A percentile compares a stretch with the other conserved stretches of the same genome.
Evolutionary conservation across 2,329 filamentous ascomycete species (phyloP).

Genomic region (Colletotrichum echinochloae): DNA sequence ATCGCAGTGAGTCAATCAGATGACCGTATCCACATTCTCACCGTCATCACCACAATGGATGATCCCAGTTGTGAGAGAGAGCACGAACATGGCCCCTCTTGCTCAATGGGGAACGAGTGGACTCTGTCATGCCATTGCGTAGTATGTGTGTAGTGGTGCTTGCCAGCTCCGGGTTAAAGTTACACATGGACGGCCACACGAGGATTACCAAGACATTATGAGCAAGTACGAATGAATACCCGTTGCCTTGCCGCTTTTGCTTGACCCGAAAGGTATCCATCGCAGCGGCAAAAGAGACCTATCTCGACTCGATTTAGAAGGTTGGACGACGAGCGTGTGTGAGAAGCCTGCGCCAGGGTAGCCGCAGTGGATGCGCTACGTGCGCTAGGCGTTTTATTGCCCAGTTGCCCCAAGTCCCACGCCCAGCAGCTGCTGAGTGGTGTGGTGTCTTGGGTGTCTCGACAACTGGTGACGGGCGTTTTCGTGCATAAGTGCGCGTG

Average conservation of each 20-base stretch:
- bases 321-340: conserved; percentile 37
- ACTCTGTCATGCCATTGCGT: neutral
- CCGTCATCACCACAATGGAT: conserved; percentile 1
- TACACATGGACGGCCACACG: neutral
- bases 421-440: neutral
- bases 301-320: conserved; percentile 33
- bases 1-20: conserved; percentile 4
- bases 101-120: conserved; percentile 1
- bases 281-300: conserved; percentile 31
- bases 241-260: neutral
- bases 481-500: neutral
- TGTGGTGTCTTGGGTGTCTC: conserved; percentile 16
- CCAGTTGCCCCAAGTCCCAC: conserved; percentile 10
- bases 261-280: conserved; percentile 13
- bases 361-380: conserved; percentile 36
- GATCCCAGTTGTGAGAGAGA: neutral
- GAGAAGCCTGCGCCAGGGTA: conserved; percentile 33
- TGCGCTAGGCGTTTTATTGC: conserved; percentile 38
- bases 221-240: neutral
- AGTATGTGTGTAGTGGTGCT: neutral
- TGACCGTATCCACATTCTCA: conserved; percentile 7
- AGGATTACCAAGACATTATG: conserved; percentile 1
- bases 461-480: conserved; percentile 17
- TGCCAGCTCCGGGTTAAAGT: neutral
- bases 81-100: neutral